Conservation (phyloP, 2,329 filamentous ascomycete species). For the Monosporascus sp. region DNA sequence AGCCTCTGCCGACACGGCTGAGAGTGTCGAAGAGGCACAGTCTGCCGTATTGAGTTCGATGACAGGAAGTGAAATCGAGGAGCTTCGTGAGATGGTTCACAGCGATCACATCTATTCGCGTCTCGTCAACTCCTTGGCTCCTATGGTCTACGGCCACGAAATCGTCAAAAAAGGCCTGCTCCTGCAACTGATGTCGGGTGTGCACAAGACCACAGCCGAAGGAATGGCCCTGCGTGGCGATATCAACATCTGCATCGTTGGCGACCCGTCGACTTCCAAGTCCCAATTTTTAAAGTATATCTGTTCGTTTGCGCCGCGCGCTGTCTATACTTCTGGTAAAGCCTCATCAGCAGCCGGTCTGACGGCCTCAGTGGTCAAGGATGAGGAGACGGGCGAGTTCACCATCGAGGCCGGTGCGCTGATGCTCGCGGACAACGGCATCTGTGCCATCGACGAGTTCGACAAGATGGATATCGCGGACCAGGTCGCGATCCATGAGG, state of each 20-base stretch:
- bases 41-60: slow-evolving; percentile 82
- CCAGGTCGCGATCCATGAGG: slow-evolving; percentile 98
- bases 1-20: slow-evolving; percentile 60
- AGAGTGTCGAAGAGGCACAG: slow-evolving; percentile 80
- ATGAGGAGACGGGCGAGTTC: slow-evolving; percentile 97
- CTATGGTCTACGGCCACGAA: slow-evolving; percentile 95
- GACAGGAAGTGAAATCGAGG: slow-evolving; percentile 81
- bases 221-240: slow-evolving; percentile 95
- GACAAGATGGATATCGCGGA: slow-evolving; percentile 99
- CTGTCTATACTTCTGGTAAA: slow-evolving; percentile 96
- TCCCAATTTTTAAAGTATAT: slow-evolving; percentile 98
- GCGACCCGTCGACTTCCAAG: slow-evolving; percentile 94
- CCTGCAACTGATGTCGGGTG: slow-evolving; percentile 92
- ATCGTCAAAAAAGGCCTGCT: slow-evolving; percentile 97
- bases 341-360: slow-evolving; percentile 96
- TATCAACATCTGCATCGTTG: slow-evolving; percentile 98
- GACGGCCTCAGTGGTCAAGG: slow-evolving; percentile 93
- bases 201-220: slow-evolving; percentile 85
- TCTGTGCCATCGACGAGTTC: slow-evolving; percentile 98
- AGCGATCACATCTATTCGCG: slow-evolving; percentile 92
- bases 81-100: slow-evolving; percentile 89
- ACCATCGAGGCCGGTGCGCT: slow-evolving; percentile 97
- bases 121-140: slow-evolving; percentile 87
- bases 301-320: slow-evolving; percentile 91
- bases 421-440: slow-evolving; percentile 95